Conservation (phyloP, 805 yeast genomes). For the Torulaspora maleeae region DNA sequence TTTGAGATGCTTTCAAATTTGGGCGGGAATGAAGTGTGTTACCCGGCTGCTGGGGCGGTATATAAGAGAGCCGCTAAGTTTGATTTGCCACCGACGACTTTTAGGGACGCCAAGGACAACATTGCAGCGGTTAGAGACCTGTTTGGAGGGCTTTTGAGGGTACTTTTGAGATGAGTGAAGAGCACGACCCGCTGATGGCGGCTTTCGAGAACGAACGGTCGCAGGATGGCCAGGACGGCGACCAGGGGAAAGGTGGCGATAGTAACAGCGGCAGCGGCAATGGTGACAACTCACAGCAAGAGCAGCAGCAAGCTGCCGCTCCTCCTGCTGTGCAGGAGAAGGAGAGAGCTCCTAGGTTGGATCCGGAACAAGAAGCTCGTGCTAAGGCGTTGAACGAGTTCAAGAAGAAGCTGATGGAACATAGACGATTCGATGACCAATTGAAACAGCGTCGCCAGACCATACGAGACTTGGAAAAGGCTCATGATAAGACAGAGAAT, state of each 20-base stretch:
- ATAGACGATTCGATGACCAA: conserved; percentile 90
- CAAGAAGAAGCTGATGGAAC: conserved; percentile 84
- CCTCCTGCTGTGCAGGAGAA: conserved; percentile 11
- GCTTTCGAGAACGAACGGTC: conserved; percentile 41
- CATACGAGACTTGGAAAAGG: conserved; percentile 77
- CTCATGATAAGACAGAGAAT: conserved; percentile 88
- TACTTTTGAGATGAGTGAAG: conserved; percentile 46
- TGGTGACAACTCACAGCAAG: conserved; percentile 9
- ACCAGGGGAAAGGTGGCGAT: conserved; percentile 2
- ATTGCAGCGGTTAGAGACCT: background rate
- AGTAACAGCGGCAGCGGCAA: conserved; percentile 7
- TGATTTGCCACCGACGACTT: conserved; percentile 8
- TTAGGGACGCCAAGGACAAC: background rate
- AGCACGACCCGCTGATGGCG: conserved; percentile 71
- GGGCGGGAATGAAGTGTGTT: background rate
- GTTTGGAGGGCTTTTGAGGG: background rate
- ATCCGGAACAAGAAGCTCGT: conserved; percentile 54
- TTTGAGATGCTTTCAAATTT: background rate
- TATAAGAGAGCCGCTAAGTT: background rate
- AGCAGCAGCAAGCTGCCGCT: conserved; percentile 15
- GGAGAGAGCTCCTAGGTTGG: conserved; percentile 40
- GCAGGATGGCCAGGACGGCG: conserved; percentile 13
- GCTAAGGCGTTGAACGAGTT: conserved; percentile 71
- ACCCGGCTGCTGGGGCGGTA: conserved; percentile 3
- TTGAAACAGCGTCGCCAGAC: conserved; percentile 77